Base-by-base conservation (phyloP, 805 yeast genomes). In the Candida nemodendra region DNA sequence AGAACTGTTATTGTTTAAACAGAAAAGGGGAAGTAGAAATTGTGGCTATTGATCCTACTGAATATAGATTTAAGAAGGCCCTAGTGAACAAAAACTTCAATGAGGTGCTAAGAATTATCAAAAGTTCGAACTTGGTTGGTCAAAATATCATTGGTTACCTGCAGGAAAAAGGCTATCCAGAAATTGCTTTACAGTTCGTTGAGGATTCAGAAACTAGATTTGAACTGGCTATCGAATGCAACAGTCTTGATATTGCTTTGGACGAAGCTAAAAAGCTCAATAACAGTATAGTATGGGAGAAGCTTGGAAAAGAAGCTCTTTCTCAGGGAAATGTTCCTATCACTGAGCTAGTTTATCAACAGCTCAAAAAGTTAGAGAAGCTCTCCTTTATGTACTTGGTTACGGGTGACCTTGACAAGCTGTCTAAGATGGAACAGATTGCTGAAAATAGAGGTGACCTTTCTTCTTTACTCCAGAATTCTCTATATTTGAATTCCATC, bases 141-240 rank as follows among this genome's bases (percentile, higher is more conserved):
- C 97, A 95, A 69, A 88, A 90, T 61, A 93, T 93, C 58, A 90
- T 93, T 61, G 93, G 95, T 4, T 93, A 91, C 62, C 74, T 93
- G 56, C 95, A 93, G 62, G 84, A 90, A 69, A 79, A 87, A 58
- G 99, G 99, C 2, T 91, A 84, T 61, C 98, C 99, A 18, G 99
- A 93, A 65, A 81, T 93, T 62, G 99, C 99, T 2, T 73, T 93
- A 45, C 97, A 91, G 64, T 95, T 93, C 58, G 99, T 93, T 37
- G 84, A 89, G 65, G 99, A 93, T 61, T 84, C 98, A 5, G 96
- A 90, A 62, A 87, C 97, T 28, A 79, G 96, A 64, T 91, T 93
- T 56, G 99, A 93, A 53, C 74, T 93, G 53, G 97, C 99, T 17
- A 72, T 93, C 45, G 97, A 93, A 67, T 86, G 95, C 59, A 91